Evolutionary conservation across 192 early-diverging fungal species (phyloP), one percentile per base, ranked within the genome.

Genomic region (Coemansia sp.): DNA sequence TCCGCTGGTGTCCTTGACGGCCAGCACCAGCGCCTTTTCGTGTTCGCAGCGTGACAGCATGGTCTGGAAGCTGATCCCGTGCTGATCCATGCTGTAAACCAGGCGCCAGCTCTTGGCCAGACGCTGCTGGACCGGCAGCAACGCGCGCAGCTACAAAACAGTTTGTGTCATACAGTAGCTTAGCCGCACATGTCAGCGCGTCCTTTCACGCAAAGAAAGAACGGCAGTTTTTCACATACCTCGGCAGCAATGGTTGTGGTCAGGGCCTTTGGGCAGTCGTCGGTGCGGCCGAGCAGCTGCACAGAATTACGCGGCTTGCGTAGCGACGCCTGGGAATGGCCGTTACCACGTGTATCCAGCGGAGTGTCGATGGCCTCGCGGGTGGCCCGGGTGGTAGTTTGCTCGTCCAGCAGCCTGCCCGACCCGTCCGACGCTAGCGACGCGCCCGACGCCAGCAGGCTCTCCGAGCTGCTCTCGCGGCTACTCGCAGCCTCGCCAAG

Each of bases 11-110:
- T 89, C 86, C 27, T 87, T 88, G 46, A 92, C 80, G 5, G 81
- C 81, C 51, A 92, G 53, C 8, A 92, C 41, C 49, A 81, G 73
- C 2, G 88, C 85, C 5, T 87, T 87, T 61, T 90, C 83, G 39
- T 64, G 63, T 40, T 80, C 79, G 35, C 83, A 82, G 3, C 72
- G 69, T 34, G 76, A 61, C 60, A 87, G 90, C 58, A 98, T 78
- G 2, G 93, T 94, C 43, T 85, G 75, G 43, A 98, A 74, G 58
- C 85, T 89, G 47, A 91, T 90, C 3, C 96, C 96, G 63, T 98
- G 92, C 61, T 94, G 90, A 50, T 97, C 93, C 40, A 95, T 78
- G 40, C 87, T 90, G 67, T 98, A 98, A 2, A 94, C 61, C 23
- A 98, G 79, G 10, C 69, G 83, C 90, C 90, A 94, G 43, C 67